These are phyloP conservation scores for Fusarium sulawesiense DNA, from an alignment of 2,329 filamentous ascomycete species.

Conservation along the genomic window DNA sequence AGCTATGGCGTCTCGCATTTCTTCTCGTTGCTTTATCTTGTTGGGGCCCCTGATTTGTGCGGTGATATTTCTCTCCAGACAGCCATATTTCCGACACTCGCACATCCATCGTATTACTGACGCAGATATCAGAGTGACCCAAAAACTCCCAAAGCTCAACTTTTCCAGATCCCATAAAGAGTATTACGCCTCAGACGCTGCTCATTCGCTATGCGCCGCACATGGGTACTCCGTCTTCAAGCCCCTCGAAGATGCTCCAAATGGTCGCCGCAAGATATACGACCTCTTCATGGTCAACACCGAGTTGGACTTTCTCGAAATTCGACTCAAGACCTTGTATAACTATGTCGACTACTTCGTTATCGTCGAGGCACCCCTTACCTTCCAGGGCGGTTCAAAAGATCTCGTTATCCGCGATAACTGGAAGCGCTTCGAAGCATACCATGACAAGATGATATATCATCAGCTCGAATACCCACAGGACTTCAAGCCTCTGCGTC, in stretches of 20 bases:
- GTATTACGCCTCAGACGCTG: constrained; percentile 48
- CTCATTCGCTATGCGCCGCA: constrained; percentile 47
- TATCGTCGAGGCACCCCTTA: constrained; percentile 68
- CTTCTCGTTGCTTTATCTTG: constrained; percentile 16
- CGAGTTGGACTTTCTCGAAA: constrained; percentile 74
- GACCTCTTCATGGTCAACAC: constrained; percentile 72
- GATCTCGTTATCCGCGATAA: constrained; percentile 64
- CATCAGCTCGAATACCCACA: constrained; percentile 62
- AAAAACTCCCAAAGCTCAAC: constrained; percentile 42
- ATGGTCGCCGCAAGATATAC: constrained; percentile 50
- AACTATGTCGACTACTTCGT: constrained; percentile 73
- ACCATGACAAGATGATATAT: constrained; percentile 70
- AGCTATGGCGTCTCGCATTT: constrained; percentile 23
- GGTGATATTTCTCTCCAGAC: constrained; percentile 30
- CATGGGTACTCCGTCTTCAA: constrained; percentile 50
- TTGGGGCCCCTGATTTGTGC: constrained; percentile 21
- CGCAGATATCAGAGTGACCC: constrained; percentile 38
- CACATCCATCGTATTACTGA: constrained; percentile 36
- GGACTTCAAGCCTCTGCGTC: constrained; percentile 51
- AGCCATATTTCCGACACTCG: constrained; percentile 33
- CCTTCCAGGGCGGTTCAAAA: constrained; percentile 69
- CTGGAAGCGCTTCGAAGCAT: constrained; percentile 63
- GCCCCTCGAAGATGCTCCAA: constrained; percentile 31
- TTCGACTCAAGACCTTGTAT: constrained; percentile 69
- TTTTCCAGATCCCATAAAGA: constrained; percentile 40